These are phyloP conservation scores for Didymosphaeria variabile DNA, from an alignment of 2,329 filamentous ascomycete genomes.

Conservation along the genomic window DNA sequence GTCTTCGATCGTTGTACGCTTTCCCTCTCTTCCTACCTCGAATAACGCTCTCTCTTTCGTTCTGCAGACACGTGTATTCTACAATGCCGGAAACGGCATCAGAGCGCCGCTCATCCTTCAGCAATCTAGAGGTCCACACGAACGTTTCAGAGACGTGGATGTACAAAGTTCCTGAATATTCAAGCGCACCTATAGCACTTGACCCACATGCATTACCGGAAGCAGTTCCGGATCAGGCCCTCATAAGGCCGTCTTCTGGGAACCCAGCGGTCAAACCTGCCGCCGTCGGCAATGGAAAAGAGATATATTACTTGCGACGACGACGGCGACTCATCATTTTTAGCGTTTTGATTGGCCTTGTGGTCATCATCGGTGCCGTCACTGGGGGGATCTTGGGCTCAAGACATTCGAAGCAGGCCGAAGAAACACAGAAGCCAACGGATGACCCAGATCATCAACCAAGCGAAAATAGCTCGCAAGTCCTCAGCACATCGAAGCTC, in stretches of 20 bases:
- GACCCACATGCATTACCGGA: not conserved
- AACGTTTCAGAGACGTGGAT: not conserved
- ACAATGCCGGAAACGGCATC: not conserved
- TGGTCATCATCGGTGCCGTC: not conserved
- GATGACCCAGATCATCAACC: not conserved
- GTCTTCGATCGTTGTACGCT: not conserved
- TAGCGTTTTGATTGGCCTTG: not conserved
- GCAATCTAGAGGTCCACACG: not conserved
- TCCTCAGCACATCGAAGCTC: not conserved
- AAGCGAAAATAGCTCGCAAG: not conserved
- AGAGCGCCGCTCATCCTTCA: not conserved
- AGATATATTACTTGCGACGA: not conserved
- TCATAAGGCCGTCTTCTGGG: not conserved
- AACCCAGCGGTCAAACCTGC: not conserved
- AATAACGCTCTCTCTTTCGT: not conserved
- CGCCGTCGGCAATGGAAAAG: not conserved
- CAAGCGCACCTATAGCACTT: not conserved
- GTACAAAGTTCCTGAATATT: not conserved
- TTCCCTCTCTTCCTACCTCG: not conserved
- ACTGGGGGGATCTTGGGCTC: not conserved
- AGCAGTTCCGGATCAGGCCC: not conserved
- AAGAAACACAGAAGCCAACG: not conserved
- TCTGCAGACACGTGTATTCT: not conserved
- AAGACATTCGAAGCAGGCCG: not conserved
- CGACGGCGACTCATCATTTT: not conserved